phyloP scores from a whole-genome alignment of 805 yeast species.

The Peterozyma toletana region DNA sequence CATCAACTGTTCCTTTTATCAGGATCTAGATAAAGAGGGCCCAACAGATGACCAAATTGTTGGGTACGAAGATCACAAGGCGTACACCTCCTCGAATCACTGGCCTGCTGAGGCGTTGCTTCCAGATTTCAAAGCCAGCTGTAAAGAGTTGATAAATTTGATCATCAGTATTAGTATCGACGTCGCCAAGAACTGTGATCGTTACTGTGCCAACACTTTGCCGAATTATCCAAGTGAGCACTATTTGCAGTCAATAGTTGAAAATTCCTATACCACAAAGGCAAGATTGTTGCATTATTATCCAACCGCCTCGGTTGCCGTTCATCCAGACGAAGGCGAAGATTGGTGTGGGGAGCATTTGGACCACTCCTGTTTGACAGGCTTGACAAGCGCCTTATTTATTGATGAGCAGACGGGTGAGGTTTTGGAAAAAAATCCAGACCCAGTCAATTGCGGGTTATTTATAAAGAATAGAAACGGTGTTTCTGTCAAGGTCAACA shows the following conservation, averaged over 20 bases:
- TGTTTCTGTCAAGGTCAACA: conserved; percentile 37
- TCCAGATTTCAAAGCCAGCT: conserved; percentile 25
- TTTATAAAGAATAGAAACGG: conserved; percentile 41
- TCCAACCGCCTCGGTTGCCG: conserved; percentile 17
- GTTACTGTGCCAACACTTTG: conserved; percentile 24
- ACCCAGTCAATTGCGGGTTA: conserved; percentile 35
- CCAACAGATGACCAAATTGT: conserved; percentile 28
- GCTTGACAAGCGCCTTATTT: conserved; percentile 47
- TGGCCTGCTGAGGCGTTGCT: conserved; percentile 40
- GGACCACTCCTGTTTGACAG: conserved; percentile 57
- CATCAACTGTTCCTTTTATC: conserved; percentile 49
- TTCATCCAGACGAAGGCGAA: conserved; percentile 13
- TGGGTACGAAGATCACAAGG: conserved; percentile 25
- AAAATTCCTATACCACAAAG: conserved; percentile 44
- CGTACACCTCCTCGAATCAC: conserved; percentile 41
- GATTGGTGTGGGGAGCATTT: conserved; percentile 60
- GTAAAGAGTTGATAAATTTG: conserved; percentile 31
- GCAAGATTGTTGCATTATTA: conserved; percentile 52
- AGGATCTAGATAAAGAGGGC: conserved; percentile 35
- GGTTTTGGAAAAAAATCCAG: conserved; percentile 28
- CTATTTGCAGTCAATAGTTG: conserved; percentile 38
- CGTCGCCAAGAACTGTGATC: conserved; percentile 51
- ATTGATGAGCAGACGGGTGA: conserved; percentile 27
- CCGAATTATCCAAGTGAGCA: conserved; percentile 21
- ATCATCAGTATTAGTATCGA: conserved; percentile 39